phyloP scores from a whole-genome alignment of 2,329 filamentous ascomycete species.

The Xylaria multiplex region DNA sequence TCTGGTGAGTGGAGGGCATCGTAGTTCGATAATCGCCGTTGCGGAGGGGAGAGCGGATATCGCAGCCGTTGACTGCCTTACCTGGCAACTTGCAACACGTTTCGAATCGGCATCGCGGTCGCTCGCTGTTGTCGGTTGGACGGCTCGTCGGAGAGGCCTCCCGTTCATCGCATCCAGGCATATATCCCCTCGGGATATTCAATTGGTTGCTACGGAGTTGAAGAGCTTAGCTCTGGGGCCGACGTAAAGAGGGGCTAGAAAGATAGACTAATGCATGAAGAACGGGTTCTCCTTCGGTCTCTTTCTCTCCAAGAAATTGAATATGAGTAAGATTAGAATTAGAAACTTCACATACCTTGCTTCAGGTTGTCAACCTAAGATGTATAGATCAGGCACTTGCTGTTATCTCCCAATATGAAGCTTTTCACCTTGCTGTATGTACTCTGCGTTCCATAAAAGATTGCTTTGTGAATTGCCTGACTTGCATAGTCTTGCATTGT shows the following conservation, averaged over 20 bases:
- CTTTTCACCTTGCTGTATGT: too few relatives aligned
- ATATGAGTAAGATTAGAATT: too few relatives aligned
- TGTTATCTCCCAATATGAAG: too few relatives aligned
- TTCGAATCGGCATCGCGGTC: slow-evolving; percentile 22
- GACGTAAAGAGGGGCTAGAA: not conserved
- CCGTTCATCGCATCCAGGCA: slow-evolving; percentile 30
- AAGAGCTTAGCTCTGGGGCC: not conserved
- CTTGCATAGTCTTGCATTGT: not conserved
- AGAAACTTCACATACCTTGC: too few relatives aligned
- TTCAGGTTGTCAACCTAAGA: too few relatives aligned
- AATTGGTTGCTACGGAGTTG: slow-evolving; percentile 12
- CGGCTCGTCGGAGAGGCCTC: slow-evolving; percentile 27
- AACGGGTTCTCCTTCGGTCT: too few relatives aligned
- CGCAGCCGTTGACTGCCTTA: slow-evolving; percentile 34
- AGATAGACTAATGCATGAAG: not conserved
- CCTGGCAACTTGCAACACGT: slow-evolving; percentile 34
- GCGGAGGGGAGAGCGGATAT: slow-evolving; percentile 29
- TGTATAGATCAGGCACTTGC: too few relatives aligned
- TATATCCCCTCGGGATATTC: slow-evolving; percentile 2
- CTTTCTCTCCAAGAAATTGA: too few relatives aligned
- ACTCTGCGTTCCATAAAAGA: too few relatives aligned
- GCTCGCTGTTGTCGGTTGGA: slow-evolving; percentile 35
- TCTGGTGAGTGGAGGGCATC: slow-evolving; percentile 32
- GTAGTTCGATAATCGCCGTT: slow-evolving; percentile 31
- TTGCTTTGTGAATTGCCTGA: not conserved